phyloP scores from a whole-genome alignment of 2,329 filamentous ascomycete species.

The Aspergillus sp. region DNA sequence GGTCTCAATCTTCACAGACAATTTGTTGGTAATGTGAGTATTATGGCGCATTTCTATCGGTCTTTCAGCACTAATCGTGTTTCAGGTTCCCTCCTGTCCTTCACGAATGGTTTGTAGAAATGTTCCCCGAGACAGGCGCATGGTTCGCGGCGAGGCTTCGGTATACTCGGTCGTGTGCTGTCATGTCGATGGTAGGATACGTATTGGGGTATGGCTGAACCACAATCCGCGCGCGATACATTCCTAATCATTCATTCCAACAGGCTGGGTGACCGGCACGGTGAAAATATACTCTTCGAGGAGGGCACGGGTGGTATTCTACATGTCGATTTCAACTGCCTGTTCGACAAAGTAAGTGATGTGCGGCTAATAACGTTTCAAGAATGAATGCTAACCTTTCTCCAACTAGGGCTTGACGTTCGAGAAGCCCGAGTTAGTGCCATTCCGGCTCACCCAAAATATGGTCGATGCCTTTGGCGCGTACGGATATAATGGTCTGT shows the following conservation, averaged over 20 bases:
- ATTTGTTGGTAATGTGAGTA: conserved; percentile 54
- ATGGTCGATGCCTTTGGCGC: conserved; percentile 98
- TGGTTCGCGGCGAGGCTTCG: conserved; percentile 90
- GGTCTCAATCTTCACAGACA: conserved; percentile 71
- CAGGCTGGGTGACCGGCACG: conserved; percentile 87
- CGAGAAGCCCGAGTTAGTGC: conserved; percentile 89
- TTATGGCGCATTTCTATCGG: background rate
- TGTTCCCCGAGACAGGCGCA: conserved; percentile 87
- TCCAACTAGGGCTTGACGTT: conserved; percentile 75
- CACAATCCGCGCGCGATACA: background rate
- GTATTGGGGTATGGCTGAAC: conserved; percentile 67
- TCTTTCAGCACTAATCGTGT: conserved; percentile 16
- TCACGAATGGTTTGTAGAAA: conserved; percentile 92
- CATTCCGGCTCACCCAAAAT: conserved; percentile 96
- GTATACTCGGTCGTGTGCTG: conserved; percentile 91
- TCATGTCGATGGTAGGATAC: conserved; percentile 99
- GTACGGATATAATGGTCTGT: conserved; percentile 77
- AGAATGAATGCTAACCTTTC: background rate
- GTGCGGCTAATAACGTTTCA: background rate
- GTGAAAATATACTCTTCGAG: conserved; percentile 94
- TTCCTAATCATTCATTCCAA: conserved; percentile 16
- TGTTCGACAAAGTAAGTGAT: conserved; percentile 78
- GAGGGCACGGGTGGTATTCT: conserved; percentile 92
- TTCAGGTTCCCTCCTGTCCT: conserved; percentile 78
- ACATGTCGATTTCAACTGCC: conserved; percentile 99